phyloP scores from a whole-genome alignment of 495 filamentous ascomycete genomes.

The Cercophora sp. region DNA sequence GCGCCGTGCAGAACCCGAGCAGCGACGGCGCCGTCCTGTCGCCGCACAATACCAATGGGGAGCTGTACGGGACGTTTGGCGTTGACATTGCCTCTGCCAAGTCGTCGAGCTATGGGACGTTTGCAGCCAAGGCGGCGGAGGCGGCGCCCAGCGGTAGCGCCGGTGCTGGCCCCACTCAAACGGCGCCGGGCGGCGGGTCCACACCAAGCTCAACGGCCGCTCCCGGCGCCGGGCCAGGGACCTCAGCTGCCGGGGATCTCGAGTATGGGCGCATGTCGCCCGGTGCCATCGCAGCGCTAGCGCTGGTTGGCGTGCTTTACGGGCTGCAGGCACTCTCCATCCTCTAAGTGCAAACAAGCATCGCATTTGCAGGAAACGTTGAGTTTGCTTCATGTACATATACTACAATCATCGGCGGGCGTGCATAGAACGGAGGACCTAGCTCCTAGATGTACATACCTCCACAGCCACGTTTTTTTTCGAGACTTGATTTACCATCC shows the following conservation, averaged over 20 bases:
- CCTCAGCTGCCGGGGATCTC: background rate
- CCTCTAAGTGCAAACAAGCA: too few relatives aligned
- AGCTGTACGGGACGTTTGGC: constrained; percentile 26
- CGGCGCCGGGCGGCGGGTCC: background rate
- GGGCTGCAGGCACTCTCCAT: constrained; percentile 1
- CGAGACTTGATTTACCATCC: too few relatives aligned
- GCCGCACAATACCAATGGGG: constrained; percentile 9
- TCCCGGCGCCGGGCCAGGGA: background rate
- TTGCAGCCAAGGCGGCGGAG: constrained; percentile 14
- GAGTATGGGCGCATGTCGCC: background rate
- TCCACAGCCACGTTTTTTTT: too few relatives aligned
- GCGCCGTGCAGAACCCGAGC: constrained; percentile 9
- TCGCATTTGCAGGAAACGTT: too few relatives aligned
- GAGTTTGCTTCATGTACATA: too few relatives aligned
- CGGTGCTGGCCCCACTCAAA: background rate
- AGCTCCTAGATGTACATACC: too few relatives aligned
- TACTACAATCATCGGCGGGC: too few relatives aligned
- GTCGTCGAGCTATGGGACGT: constrained; percentile 25
- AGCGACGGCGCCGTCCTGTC: constrained; percentile 15
- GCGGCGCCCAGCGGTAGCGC: background rate
- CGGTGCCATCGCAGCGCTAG: background rate
- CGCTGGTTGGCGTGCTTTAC: constrained; percentile 4
- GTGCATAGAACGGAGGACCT: too few relatives aligned
- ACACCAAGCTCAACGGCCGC: background rate
- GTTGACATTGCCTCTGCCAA: constrained; percentile 23